Evolutionary conservation across 768 basidiomycete species (phyloP).

Genomic region (Boletales sp.): DNA sequence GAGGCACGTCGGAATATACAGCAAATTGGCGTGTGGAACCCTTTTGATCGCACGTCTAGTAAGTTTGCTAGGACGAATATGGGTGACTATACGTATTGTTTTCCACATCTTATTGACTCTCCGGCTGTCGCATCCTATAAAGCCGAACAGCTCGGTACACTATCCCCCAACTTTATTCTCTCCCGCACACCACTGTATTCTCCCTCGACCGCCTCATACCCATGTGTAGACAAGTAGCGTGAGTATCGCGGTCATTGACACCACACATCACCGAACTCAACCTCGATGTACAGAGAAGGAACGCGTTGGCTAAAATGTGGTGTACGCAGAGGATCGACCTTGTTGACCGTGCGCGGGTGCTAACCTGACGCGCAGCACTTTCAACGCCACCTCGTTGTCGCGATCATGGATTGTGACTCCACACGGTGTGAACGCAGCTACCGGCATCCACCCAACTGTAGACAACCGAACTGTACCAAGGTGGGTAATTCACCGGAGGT

Average conservation of each 20-base stretch:
- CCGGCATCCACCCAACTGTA: conserved; percentile 56
- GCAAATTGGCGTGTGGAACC: conserved; percentile 26
- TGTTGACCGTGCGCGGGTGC: conserved; percentile 1
- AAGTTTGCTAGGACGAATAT: conserved; percentile 25
- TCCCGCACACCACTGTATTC: conserved; percentile 1
- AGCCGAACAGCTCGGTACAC: conserved; percentile 11
- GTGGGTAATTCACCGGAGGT: conserved; percentile 37
- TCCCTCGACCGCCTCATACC: neutral
- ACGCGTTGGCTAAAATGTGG: conserved; percentile 72
- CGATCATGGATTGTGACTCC: conserved; percentile 73
- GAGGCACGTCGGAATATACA: conserved; percentile 22
- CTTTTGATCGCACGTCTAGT: conserved; percentile 20
- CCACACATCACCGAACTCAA: neutral
- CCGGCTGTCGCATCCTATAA: conserved; percentile 28
- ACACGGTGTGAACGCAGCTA: conserved; percentile 60
- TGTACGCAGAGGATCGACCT: conserved; percentile 37
- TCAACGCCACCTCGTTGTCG: conserved; percentile 69
- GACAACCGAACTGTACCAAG: conserved; percentile 49
- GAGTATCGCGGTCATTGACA: conserved; percentile 31
- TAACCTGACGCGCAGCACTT: conserved; percentile 54
- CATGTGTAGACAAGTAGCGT: conserved; percentile 82
- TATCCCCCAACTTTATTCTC: conserved; percentile 13
- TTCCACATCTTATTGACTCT: conserved; percentile 23
- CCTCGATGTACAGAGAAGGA: conserved; percentile 53
- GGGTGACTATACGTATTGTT: conserved; percentile 27